Evolutionary conservation across 1,139 yeast genomes (phyloP).

Genomic region (Kodamaea suecica): DNA sequence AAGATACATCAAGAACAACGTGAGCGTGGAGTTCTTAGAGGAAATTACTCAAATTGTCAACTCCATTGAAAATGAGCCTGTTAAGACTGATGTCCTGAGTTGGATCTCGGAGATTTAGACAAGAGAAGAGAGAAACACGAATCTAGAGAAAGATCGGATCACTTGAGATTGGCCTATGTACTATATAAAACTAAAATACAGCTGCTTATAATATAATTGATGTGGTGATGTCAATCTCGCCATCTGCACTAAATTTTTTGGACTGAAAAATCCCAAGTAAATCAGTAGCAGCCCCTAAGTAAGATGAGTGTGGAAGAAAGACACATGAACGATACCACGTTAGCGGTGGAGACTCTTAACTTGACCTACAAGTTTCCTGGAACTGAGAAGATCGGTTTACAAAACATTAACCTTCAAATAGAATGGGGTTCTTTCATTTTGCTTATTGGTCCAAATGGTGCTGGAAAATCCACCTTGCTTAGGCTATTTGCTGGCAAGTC

Average conservation of each 20-base stretch:
- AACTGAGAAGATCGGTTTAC: constrained; percentile 64
- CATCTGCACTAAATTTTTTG: no score
- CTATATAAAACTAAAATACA: no score
- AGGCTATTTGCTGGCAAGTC: constrained; percentile 89
- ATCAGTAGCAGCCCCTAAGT: no score
- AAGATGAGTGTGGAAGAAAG: neutral
- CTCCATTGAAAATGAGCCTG: constrained; percentile 25
- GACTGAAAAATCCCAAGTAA: no score
- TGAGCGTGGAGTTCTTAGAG: constrained; percentile 18
- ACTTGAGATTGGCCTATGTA: no score
- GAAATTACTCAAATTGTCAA: constrained; percentile 23
- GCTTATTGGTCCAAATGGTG: constrained; percentile 92
- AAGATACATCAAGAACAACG: constrained; percentile 23
- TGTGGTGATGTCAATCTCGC: no score
- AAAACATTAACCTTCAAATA: constrained; percentile 56
- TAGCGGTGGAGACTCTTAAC: constrained; percentile 62
- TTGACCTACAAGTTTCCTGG: constrained; percentile 69
- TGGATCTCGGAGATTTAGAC: constrained; percentile 27
- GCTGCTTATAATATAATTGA: no score
- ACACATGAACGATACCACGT: constrained; percentile 13
- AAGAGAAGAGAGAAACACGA: no score
- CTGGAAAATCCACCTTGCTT: constrained; percentile 89
- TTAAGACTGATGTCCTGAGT: constrained; percentile 25
- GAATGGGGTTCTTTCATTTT: constrained; percentile 75
- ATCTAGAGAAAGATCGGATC: no score